Conservation (phyloP, 805 yeast species). For the Sugiyamaella valdiviana region DNA sequence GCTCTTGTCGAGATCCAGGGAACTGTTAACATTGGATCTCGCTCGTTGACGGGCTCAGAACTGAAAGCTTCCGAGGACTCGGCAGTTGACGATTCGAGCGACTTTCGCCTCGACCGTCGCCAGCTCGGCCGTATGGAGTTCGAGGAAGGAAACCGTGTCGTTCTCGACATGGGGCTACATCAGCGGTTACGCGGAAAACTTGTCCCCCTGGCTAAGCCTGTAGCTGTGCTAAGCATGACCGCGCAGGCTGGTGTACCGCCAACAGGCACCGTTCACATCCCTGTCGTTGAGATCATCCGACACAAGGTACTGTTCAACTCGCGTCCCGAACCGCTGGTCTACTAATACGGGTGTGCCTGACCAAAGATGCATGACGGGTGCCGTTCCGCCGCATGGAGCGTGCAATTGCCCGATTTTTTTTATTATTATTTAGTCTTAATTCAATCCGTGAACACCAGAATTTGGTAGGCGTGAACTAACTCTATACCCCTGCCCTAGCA, state of each 20-base stretch:
- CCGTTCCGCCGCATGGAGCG: too few species aligned
- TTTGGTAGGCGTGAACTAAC: too few species aligned
- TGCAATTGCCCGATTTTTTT: too few species aligned
- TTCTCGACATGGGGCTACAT: conserved; percentile 18
- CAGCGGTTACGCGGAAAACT: conserved; percentile 22
- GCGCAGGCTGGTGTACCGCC: not conserved
- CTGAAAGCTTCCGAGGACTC: conserved; percentile 9
- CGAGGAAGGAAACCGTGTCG: conserved; percentile 9
- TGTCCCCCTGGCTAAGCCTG: conserved; percentile 17
- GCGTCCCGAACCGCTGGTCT: conserved; percentile 22
- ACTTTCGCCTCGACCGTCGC: not conserved
- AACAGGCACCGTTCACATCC: conserved; percentile 8
- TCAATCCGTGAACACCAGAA: too few species aligned
- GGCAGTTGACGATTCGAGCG: not conserved
- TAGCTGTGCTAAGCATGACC: conserved; percentile 18
- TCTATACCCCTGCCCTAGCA: too few species aligned
- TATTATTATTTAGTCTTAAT: too few species aligned
- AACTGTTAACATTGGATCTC: conserved; percentile 18
- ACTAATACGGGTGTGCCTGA: too few species aligned
- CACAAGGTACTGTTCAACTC: conserved; percentile 19
- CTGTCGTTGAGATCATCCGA: conserved; percentile 19
- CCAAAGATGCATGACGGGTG: too few species aligned
- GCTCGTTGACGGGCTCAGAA: conserved; percentile 16
- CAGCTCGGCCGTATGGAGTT: conserved; percentile 16
- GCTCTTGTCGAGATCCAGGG: conserved; percentile 24